Conservation (phyloP, 2,329 filamentous ascomycete species). For the Sarocladium kiliense region DNA sequence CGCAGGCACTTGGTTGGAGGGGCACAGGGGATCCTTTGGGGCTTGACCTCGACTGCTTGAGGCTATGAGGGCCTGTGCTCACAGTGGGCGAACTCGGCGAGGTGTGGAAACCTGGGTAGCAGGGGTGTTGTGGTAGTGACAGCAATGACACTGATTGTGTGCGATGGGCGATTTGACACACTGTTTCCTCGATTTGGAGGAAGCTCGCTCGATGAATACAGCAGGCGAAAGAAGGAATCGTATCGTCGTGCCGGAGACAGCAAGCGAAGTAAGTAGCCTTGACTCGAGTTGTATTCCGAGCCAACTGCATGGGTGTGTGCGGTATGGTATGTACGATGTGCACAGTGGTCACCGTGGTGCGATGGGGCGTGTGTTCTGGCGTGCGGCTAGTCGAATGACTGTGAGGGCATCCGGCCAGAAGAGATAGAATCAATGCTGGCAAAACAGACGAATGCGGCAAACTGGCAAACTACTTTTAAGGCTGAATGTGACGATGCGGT, state of each 20-base stretch:
- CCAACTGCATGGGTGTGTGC: background rate
- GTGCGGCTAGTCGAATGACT: background rate
- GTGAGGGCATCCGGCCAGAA: background rate
- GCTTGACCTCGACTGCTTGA: background rate
- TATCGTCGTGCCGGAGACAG: no score
- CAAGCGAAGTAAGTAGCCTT: no score
- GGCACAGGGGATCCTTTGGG: background rate
- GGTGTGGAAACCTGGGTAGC: background rate
- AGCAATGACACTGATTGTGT: background rate
- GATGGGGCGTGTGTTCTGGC: background rate
- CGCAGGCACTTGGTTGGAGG: background rate
- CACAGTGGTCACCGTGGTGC: background rate
- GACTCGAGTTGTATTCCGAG: background rate
- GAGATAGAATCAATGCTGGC: background rate
- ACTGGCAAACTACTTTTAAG: no score
- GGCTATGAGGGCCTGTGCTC: slow-evolving; percentile 1
- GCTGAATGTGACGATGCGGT: background rate
- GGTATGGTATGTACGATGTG: background rate
- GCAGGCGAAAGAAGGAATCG: no score
- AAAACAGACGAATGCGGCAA: background rate
- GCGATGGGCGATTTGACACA: no score
- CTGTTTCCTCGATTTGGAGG: no score
- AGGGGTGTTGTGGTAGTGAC: background rate
- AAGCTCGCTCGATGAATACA: no score
- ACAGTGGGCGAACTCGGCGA: background rate